These are phyloP conservation scores for Cryptococcus floricola DNA, from an alignment of 1,284 basidiomycete genomes.

Conservation along the genomic window DNA sequence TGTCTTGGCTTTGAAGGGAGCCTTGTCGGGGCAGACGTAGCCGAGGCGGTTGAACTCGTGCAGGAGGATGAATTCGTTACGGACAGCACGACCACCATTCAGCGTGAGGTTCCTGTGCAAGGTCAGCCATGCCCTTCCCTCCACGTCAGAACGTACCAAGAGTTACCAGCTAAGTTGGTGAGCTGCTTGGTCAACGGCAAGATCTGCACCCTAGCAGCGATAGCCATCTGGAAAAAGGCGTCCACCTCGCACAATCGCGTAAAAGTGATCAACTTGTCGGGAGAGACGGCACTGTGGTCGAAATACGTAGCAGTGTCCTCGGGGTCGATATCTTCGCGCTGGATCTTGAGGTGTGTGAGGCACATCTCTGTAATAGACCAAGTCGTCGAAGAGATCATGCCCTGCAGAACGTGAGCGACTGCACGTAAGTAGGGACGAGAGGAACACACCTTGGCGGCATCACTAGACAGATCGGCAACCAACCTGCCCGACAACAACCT, in stretches of 20 bases:
- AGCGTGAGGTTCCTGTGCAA: slow-evolving; percentile 79
- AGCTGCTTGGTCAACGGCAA: slow-evolving; percentile 86
- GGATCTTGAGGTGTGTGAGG: slow-evolving; percentile 77
- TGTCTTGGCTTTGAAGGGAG: slow-evolving; percentile 59
- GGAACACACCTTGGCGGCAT: slow-evolving; percentile 76
- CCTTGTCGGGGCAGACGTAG: slow-evolving; percentile 96
- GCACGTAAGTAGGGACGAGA: background rate
- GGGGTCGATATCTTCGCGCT: slow-evolving; percentile 88
- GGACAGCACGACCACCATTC: slow-evolving; percentile 92
- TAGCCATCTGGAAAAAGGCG: slow-evolving; percentile 93
- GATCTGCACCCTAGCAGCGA: slow-evolving; percentile 84
- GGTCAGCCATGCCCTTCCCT: background rate
- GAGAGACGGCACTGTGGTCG: slow-evolving; percentile 73
- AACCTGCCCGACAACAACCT: slow-evolving; percentile 80
- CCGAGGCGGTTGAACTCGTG: slow-evolving; percentile 97
- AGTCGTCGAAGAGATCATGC: slow-evolving; percentile 90
- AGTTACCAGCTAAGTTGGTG: slow-evolving; percentile 95
- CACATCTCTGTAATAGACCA: slow-evolving; percentile 99
- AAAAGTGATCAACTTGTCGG: slow-evolving; percentile 78
- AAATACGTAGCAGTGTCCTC: slow-evolving; percentile 91
- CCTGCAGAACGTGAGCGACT: slow-evolving; percentile 51
- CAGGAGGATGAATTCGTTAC: slow-evolving; percentile 97
- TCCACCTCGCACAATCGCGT: slow-evolving; percentile 90
- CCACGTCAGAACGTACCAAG: slow-evolving; percentile 60
- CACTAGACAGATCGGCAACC: slow-evolving; percentile 87